Evolutionary conservation across 768 basidiomycete genomes (phyloP).

Genomic region (Boletus vermiculosoides): DNA sequence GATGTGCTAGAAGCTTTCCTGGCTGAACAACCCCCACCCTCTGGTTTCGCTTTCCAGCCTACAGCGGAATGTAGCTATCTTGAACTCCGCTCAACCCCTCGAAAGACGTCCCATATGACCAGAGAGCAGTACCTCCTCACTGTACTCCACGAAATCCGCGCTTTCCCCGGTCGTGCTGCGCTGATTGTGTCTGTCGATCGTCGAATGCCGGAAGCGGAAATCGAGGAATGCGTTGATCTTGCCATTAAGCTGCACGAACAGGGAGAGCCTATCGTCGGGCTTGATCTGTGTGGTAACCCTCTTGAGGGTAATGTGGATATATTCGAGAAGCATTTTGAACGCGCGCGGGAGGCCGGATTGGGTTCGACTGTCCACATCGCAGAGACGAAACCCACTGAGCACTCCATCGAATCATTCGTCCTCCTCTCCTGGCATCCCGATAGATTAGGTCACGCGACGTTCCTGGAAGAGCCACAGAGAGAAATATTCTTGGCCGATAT

Average conservation of each 20-base stretch:
- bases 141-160: slow-evolving; percentile 64
- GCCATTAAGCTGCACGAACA: slow-evolving; percentile 53
- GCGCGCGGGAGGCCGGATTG: slow-evolving; percentile 59
- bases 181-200: slow-evolving; percentile 79
- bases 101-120: slow-evolving; percentile 55
- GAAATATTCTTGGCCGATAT: slow-evolving; percentile 45
- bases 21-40: slow-evolving; percentile 17
- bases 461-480: slow-evolving; percentile 58
- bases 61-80: slow-evolving; percentile 66
- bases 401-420: slow-evolving; percentile 55
- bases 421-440: slow-evolving; percentile 64
- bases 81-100: slow-evolving; percentile 82
- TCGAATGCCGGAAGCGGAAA: slow-evolving; percentile 51
- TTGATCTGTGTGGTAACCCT: slow-evolving; percentile 83
- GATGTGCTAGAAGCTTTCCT: slow-evolving; percentile 71
- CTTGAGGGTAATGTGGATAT: slow-evolving; percentile 51
- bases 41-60: slow-evolving; percentile 30
- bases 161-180: slow-evolving; percentile 52
- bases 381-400: slow-evolving; percentile 64
- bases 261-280: slow-evolving; percentile 67
- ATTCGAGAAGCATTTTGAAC: slow-evolving; percentile 51
- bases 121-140: slow-evolving; percentile 58
- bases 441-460: slow-evolving; percentile 80
- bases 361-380: slow-evolving; percentile 82
- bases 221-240: slow-evolving; percentile 56